A percentile compares a stretch with the other conserved stretches of the same genome.
These are phyloP conservation scores for Candida sp. DNA, from an alignment of 1,139 yeast genomes.

Conservation along the genomic window DNA sequence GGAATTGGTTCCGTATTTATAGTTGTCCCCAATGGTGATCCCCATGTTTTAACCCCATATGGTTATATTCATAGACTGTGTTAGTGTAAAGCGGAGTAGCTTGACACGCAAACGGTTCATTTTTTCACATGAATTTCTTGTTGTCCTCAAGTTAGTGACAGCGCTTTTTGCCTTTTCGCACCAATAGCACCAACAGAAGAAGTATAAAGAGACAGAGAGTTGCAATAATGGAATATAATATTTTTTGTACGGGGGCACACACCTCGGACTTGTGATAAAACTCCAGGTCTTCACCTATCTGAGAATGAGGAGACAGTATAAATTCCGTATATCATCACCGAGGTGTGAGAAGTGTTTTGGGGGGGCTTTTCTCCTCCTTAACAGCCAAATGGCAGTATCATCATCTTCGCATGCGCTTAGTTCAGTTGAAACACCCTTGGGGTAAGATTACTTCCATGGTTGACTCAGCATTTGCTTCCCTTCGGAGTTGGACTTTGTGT, in stretches of 20 bases:
- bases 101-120: too few relatives aligned
- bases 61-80: background rate
- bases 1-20: background rate
- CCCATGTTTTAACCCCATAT: background rate
- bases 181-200: background rate
- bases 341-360: too few relatives aligned
- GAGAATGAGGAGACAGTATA: background rate
- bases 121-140: background rate
- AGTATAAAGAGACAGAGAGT: background rate
- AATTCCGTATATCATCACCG: too few relatives aligned
- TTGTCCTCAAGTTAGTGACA: background rate
- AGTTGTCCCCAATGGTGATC: background rate
- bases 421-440: too few relatives aligned
- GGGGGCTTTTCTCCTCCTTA: too few relatives aligned
- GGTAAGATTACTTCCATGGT: too few relatives aligned
- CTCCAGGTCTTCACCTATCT: background rate
- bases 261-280: conserved; percentile 1
- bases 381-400: too few relatives aligned
- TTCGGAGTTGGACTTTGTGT: too few relatives aligned
- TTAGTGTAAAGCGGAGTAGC: background rate
- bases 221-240: background rate
- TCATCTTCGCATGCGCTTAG: too few relatives aligned
- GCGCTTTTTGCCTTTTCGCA: background rate
- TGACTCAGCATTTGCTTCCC: too few relatives aligned
- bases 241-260: background rate